Conservation (phyloP, 352 stramenopile genomes). For the Globisporangium barbulae region DNA sequence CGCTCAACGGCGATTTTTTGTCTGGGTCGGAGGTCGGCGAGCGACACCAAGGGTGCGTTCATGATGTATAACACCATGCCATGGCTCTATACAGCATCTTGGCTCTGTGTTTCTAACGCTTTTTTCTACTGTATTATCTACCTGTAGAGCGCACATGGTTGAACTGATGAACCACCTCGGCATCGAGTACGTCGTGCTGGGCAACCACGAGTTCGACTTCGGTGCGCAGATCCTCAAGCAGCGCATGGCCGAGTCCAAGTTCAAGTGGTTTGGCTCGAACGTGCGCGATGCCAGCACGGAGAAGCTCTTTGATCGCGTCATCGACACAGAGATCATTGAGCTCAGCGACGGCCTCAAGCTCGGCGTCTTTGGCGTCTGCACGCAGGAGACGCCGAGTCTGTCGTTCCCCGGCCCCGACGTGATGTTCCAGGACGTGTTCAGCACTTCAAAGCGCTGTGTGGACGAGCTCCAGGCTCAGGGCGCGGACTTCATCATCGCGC, state of each 20-base stretch:
- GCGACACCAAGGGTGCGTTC: conserved; percentile 53
- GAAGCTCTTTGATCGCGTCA: conserved; percentile 32
- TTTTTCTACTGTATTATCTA: background rate
- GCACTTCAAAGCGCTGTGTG: conserved; percentile 11
- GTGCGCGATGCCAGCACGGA: conserved; percentile 40
- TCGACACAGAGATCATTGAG: conserved; percentile 51
- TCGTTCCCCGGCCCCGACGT: conserved; percentile 10
- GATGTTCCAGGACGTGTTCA: conserved; percentile 12
- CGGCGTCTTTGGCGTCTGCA: conserved; percentile 72
- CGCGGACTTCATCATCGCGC: conserved; percentile 79
- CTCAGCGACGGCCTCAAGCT: conserved; percentile 53
- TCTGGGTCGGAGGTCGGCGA: conserved; percentile 62
- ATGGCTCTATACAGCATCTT: too few species aligned
- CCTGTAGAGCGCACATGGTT: conserved; percentile 64
- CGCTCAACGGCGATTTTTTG: conserved; percentile 77
- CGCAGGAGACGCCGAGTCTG: conserved; percentile 50
- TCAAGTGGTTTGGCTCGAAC: conserved; percentile 79
- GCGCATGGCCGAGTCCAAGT: conserved; percentile 52
- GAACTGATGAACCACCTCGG: conserved; percentile 70
- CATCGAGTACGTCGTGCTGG: conserved; percentile 72
- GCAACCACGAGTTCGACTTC: conserved; percentile 85
- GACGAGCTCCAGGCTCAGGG: conserved; percentile 51
- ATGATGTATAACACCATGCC: background rate
- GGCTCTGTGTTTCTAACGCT: background rate
- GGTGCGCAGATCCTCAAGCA: conserved; percentile 43